Evolutionary conservation across 2,329 filamentous ascomycete genomes (phyloP), one percentile per base, ranked within the genome.

Genomic region (Hyphodiscus sp.): DNA sequence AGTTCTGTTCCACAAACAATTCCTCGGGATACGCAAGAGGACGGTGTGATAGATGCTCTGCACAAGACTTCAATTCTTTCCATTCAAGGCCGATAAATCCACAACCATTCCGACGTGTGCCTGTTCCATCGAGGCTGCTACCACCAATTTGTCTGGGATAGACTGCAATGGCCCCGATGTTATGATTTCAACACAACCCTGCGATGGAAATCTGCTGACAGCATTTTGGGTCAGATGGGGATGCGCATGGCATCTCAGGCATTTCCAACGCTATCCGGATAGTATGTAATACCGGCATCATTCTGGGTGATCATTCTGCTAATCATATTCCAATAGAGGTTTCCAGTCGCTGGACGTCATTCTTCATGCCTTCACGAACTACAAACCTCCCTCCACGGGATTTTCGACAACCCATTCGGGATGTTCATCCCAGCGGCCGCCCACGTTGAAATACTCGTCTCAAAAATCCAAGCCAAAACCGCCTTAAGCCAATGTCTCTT

Each of bases 391-490:
- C 53, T 62, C 69, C 67, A 71, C 20, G 56, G 56, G 48, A 69
- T 65, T 42, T 54, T 61, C 41, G 62, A 58, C 18, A 70, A 26
- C 1, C 69, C 68, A 56, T 67, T 64, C 10, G 69, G 67, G 30
- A 71, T 62, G n/a, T 64, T 58, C 26, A 68, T 48, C 10, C 60
- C 68, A 23, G 52, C 53, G 8, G 68, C 67, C n/a, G 65, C 61
- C 70, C 70, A 72, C 46, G 59, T 68, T 20, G 69, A 65, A 46
- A 72, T 47, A 16, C 54, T 44, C 33, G 64, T 64, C 57, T 71
- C 65, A 57, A 70, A 66, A 13, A 47, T 51, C 69, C 70, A 72
- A 16, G 69, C 69, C 51, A 69, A 47, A 2, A 56, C 49, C 18
- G 61, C 58, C 49, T 67, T 67, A 2, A 62, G 23, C 67, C 67